Evolutionary conservation across 371 early-diverging fungal species (phyloP), one percentile per base, ranked within the genome.

Genomic region (Mucor saturninus): DNA sequence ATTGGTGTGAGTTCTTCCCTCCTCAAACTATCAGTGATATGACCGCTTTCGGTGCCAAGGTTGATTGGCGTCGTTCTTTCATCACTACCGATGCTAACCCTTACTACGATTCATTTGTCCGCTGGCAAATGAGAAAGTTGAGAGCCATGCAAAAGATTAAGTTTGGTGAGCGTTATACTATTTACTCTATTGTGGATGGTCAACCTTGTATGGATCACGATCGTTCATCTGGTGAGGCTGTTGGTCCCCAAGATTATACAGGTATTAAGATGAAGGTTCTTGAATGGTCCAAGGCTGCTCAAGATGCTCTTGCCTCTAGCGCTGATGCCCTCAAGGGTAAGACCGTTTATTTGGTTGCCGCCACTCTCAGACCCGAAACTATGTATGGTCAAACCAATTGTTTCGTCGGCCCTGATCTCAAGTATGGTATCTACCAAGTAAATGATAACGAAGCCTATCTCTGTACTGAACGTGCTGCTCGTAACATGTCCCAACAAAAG

Each of bases 161-260:
- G 75, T 99, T 98, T 76, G 99, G 99, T 63, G 95, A 99, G 74
- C 90, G 99, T 55, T 95, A 99, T 81, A 99, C 99, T 5, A 97
- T 99, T 65, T 99, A 93, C 83, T 98, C 98, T 52, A 92, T 97
- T 54, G 71, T 92, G 39, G 99, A 99, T 83, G 93, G 93, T 11
- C 99, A 99, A 84, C 94, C 99, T 49, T 99, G 99, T 85, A 95
- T 99, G 96, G 99, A 99, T 84, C 99, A 99, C 85, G 99, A 99
- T 79, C 94, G 99, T 72, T 83, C 87, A 64, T 86, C 90, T 39
- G 99, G 99, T 69, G 99, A 99, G 80, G 99, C 95, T 52, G 91
- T 99, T 21, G 95, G 93, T 50, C 98, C 98, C 40, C 94, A 96
- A 73, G 96, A 96, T 68, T 99, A 98, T 83, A 97, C 98, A 7